phyloP scores from a whole-genome alignment of 805 yeast species.

The Saccharomyces kudriavzevii region DNA sequence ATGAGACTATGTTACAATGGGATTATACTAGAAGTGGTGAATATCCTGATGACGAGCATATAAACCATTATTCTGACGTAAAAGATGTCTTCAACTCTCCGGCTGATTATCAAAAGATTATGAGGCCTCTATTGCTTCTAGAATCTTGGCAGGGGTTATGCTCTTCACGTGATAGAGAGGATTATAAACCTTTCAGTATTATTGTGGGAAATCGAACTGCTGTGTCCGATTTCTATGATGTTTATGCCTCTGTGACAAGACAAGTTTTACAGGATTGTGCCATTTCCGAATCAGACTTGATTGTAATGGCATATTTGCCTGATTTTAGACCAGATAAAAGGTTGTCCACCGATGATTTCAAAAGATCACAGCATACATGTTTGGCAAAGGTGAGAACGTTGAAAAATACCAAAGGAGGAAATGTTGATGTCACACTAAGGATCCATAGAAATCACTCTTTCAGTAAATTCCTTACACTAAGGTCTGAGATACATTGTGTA shows the following conservation, averaged over 20 bases:
- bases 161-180: conserved; percentile 55
- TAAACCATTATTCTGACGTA: conserved; percentile 37
- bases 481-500: conserved; percentile 57
- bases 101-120: conserved; percentile 56
- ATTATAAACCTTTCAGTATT: conserved; percentile 51
- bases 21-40: conserved; percentile 50
- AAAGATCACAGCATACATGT: conserved; percentile 41
- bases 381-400: conserved; percentile 74
- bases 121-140: conserved; percentile 72
- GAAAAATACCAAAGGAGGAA: conserved; percentile 56
- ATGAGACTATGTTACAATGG: conserved; percentile 67
- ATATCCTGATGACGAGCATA: conserved; percentile 47
- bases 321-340: conserved; percentile 23
- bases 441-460: conserved; percentile 44
- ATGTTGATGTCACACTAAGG: conserved; percentile 66
- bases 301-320: conserved; percentile 52
- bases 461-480: conserved; percentile 48
- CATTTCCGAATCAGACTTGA: conserved; percentile 67
- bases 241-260: conserved; percentile 63
- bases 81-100: conserved; percentile 49
- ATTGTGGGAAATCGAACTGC: conserved; percentile 73
- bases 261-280: conserved; percentile 42
- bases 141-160: conserved; percentile 93
- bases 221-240: conserved; percentile 81
- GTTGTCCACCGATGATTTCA: conserved; percentile 30